A percentile compares a stretch with the other conserved stretches of the same genome.
Conservation (phyloP, 1,284 basidiomycete genomes). For the Vanrija sp. region DNA sequence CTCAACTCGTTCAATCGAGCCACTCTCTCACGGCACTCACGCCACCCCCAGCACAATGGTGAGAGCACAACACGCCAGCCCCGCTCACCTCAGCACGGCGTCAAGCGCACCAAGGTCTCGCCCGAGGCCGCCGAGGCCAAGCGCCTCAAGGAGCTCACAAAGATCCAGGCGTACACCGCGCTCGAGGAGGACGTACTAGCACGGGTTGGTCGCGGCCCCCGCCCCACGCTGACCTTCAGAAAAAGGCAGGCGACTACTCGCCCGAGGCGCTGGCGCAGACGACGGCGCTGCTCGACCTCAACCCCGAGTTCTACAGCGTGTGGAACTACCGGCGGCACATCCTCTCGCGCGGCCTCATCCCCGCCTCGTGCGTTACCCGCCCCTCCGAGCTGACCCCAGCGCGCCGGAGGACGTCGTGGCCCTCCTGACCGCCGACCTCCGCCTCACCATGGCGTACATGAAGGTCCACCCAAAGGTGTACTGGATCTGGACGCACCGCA, state of each 20-base stretch:
- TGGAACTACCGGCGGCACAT: conserved; percentile 89
- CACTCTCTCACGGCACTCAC: not conserved
- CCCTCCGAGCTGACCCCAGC: not conserved
- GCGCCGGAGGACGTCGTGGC: conserved; percentile 60
- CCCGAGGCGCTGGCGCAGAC: conserved; percentile 67
- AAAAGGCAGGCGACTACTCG: conserved; percentile 62
- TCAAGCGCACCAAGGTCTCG: conserved; percentile 65
- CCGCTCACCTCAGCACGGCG: conserved; percentile 57
- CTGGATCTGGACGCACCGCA: conserved; percentile 93
- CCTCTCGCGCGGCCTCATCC: conserved; percentile 67
- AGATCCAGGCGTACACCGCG: conserved; percentile 69
- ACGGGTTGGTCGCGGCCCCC: conserved; percentile 54
- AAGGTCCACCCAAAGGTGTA: conserved; percentile 87
- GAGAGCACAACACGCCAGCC: not conserved
- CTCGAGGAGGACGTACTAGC: conserved; percentile 63
- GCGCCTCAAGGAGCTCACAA: conserved; percentile 64
- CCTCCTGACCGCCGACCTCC: conserved; percentile 67
- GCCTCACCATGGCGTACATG: conserved; percentile 71
- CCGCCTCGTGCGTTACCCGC: conserved; percentile 54
- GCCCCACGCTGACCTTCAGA: conserved; percentile 52
- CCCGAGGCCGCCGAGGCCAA: conserved; percentile 63
- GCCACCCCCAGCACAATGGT: conserved; percentile 8
- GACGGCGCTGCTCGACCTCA: conserved; percentile 68
- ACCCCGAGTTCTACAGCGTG: conserved; percentile 86
- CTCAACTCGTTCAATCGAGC: not conserved